Percentiles rank a stretch among this genome's conserved stretches.
phyloP scores from a whole-genome alignment of 805 yeast species.

The Brettanomyces bruxellensis region DNA sequence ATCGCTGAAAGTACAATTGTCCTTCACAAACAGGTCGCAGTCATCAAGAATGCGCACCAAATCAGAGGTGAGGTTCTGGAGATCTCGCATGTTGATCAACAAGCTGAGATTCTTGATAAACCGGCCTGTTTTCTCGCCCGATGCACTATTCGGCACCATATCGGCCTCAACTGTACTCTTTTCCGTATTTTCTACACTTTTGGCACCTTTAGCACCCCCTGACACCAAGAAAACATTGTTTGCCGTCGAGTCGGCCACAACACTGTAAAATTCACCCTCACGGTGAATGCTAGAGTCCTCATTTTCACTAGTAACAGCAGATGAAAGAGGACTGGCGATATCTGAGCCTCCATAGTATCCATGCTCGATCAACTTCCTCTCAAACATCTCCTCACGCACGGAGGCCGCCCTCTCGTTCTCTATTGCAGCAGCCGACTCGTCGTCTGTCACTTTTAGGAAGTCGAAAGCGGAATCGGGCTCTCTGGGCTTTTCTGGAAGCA shows the following conservation, averaged over 20 bases:
- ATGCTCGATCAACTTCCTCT: not conserved
- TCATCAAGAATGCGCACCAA: slow-evolving; percentile 40
- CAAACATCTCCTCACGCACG: slow-evolving; percentile 1
- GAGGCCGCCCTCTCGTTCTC: not conserved
- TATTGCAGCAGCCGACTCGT: not conserved
- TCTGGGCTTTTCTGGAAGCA: slow-evolving; percentile 36
- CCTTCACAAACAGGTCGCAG: slow-evolving; percentile 46
- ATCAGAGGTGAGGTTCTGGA: slow-evolving; percentile 56
- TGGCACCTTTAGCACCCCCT: not conserved
- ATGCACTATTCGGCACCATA: not conserved
- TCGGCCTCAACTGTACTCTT: not conserved
- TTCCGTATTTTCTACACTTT: too few species aligned
- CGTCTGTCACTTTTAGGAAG: slow-evolving; percentile 10
- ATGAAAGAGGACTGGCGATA: not conserved
- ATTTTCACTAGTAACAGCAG: not conserved
- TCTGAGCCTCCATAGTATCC: not conserved
- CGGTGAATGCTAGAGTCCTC: not conserved
- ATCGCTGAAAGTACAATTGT: slow-evolving; percentile 62
- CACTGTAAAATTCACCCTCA: not conserved
- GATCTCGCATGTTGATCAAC: slow-evolving; percentile 58
- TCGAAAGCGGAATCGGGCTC: slow-evolving; percentile 45
- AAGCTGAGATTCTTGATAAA: slow-evolving; percentile 14
- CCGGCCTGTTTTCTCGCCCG: not conserved
- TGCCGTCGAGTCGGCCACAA: not conserved
- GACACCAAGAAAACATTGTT: not conserved